Evolutionary conservation across 306 rosid species (phyloP).

Genomic region (Cucumis hystrix): DNA sequence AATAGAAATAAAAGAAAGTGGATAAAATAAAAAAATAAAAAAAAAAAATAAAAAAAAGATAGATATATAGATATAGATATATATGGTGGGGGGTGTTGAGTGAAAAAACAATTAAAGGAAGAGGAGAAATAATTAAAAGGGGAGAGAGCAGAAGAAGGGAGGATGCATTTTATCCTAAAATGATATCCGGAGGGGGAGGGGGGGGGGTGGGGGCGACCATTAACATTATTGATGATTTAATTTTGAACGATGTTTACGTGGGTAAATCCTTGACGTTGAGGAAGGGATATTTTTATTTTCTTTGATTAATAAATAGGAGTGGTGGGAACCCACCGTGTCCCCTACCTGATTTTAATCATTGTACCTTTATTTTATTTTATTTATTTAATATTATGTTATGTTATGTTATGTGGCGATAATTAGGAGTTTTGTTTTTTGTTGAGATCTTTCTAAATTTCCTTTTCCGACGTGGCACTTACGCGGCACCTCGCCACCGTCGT

Average conservation of each 20-base stretch:
- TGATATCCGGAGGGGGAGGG: background rate
- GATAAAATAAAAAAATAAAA: background rate
- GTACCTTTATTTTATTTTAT: background rate
- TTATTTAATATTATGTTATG: too few relatives aligned
- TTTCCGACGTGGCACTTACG: background rate
- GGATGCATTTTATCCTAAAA: background rate
- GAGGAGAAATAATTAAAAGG: background rate
- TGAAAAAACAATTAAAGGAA: background rate
- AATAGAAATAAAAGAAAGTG: background rate
- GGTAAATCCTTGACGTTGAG: slow-evolving; percentile 12
- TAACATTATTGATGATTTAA: background rate
- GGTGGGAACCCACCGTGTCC: slow-evolving; percentile 17
- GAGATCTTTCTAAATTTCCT: background rate
- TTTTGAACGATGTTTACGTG: slow-evolving; percentile 5
- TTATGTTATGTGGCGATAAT: background rate
- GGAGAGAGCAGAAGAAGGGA: background rate
- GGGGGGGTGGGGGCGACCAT: background rate
- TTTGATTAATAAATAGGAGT: background rate
- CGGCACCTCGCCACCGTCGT: background rate
- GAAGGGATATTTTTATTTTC: background rate
- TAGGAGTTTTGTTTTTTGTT: background rate
- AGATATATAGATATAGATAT: background rate
- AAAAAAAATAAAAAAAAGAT: too few relatives aligned
- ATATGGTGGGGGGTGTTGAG: background rate
- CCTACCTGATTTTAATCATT: background rate